Percentiles rank a stretch among this genome's conserved stretches.
phyloP scores from a whole-genome alignment of 305 asterid genomes.

The Fraxinus sp. region DNA sequence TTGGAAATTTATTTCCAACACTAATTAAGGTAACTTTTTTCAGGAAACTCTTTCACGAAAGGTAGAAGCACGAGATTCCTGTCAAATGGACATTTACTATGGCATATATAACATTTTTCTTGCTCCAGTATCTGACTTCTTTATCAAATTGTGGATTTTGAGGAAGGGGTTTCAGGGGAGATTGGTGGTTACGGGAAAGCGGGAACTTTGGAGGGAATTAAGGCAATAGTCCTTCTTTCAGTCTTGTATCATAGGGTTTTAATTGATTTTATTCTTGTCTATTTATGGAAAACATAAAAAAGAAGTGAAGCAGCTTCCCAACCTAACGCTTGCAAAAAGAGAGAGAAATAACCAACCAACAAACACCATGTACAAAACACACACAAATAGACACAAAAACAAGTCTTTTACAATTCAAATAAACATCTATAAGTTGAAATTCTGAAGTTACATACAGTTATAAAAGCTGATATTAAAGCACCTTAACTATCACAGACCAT shows the following conservation, averaged over 20 bases:
- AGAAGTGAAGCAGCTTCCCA: neutral
- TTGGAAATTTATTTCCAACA: neutral
- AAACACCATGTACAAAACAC: neutral
- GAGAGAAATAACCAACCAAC: neutral
- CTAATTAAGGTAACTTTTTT: neutral
- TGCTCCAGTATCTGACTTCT: neutral
- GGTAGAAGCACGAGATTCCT: neutral
- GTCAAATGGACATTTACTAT: neutral
- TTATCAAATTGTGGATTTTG: neutral
- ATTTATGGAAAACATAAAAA: neutral
- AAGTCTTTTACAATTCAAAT: neutral
- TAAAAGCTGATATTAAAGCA: constrained; percentile 8
- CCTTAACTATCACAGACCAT: constrained; percentile 2
- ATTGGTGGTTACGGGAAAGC: neutral
- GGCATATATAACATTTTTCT: neutral
- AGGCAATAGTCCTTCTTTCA: neutral
- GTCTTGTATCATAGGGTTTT: neutral
- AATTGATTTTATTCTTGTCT: neutral
- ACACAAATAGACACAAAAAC: neutral
- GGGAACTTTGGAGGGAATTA: neutral
- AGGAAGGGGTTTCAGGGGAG: neutral
- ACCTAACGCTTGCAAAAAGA: neutral
- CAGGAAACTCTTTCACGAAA: neutral
- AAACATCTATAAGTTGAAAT: neutral
- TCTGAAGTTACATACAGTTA: constrained; percentile 15